Conservation (phyloP, 192 early-diverging fungal species). For the Pilaira anomala region DNA sequence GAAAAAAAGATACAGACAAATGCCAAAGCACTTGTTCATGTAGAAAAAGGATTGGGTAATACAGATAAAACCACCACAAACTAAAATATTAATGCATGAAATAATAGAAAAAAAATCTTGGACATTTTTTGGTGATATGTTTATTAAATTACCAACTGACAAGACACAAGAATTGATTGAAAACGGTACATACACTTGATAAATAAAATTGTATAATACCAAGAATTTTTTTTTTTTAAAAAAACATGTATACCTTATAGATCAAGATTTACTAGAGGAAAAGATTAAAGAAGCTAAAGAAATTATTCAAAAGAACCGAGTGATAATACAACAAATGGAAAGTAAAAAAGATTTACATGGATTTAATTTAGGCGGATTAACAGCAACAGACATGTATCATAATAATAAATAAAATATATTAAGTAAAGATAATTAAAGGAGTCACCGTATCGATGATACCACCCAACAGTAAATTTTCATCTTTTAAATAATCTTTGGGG, state of each 20-base stretch:
- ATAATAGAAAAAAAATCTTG: conserved; percentile 53
- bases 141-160: conserved; percentile 52
- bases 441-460: conserved; percentile 41
- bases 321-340: conserved; percentile 47
- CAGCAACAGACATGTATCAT: conserved; percentile 30
- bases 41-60: conserved; percentile 40
- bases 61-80: not conserved
- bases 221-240: not conserved
- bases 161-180: conserved; percentile 49
- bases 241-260: too few species aligned
- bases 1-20: conserved; percentile 56
- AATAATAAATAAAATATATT: conserved; percentile 15
- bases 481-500: conserved; percentile 41
- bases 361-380: conserved; percentile 44
- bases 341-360: conserved; percentile 42
- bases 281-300: conserved; percentile 46
- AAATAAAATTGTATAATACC: not conserved
- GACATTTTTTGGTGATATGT: conserved; percentile 59
- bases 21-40: conserved; percentile 48
- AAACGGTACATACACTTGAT: conserved; percentile 38
- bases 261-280: conserved; percentile 46
- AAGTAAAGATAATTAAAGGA: conserved; percentile 54
- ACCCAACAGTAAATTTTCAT: conserved; percentile 45
- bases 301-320: conserved; percentile 41
- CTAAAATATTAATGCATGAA: not conserved